Evolutionary conservation across 1,139 yeast species (phyloP), one percentile per base, ranked within the genome.

Genomic region (Torulaspora globosa): DNA sequence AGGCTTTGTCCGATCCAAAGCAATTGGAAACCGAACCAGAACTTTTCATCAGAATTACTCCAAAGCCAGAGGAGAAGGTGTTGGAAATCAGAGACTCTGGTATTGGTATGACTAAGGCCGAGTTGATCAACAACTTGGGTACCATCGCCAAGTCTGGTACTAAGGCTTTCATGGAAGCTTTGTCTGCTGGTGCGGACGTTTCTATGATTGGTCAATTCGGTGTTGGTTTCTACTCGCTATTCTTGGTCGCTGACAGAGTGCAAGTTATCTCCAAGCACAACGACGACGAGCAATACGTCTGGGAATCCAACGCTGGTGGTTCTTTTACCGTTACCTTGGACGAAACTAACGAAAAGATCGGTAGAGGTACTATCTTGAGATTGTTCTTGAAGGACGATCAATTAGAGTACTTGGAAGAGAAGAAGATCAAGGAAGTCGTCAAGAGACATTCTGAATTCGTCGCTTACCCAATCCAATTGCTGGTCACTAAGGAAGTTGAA

Each of bases 181-280:
- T 92, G 61, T 84, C 96, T 59, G 97, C 97, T 59, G 99, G 99
- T 76, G 98, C 98, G 57, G 99, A 94, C 73, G 97, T 94, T 58
- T 89, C 97, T 58, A 94, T 94, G 98, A 94, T 94, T 76, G 99
- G 99, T 80, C 98, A 94, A 77, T 94, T 94, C 78, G 99, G 99
- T 88, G 98, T 94, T 65, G 99, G 99, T 82, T 94, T 94, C 92
- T 94, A 94, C 85, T 92, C 99, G 49, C 80, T 92, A 63, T 94
- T 94, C 87, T 83, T 94, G 78, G 98, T 94, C 68, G 98, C 98
- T 67, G 99, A 94, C 77, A 89, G 83, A 66, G 98, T 94, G 57
- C 97, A 92, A 77, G 98, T 94, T 63, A 88, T 94, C 70, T 87
- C 98, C 56, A 94, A 94, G 80, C 85, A 90, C 80, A 94, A 94